These are phyloP conservation scores for Chaetomium strumarium DNA, from an alignment of 2,329 filamentous ascomycete genomes.

Conservation along the genomic window DNA sequence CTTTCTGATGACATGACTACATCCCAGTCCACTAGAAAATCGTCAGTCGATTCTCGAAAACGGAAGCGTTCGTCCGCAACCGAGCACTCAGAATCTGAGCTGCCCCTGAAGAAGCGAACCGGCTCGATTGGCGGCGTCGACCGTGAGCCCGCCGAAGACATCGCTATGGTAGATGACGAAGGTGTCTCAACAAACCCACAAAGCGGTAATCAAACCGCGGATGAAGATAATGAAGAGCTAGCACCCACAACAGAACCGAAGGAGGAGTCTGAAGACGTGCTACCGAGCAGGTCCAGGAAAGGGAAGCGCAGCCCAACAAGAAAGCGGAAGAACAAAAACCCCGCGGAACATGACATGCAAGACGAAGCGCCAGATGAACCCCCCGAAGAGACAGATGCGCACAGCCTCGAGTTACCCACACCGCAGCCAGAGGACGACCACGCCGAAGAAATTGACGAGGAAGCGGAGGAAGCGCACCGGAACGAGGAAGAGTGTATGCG, in stretches of 20 bases:
- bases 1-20: constrained; percentile 32
- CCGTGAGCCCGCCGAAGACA: constrained; percentile 31
- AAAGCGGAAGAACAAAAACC: constrained; percentile 35
- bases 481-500: constrained; percentile 61
- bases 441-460: constrained; percentile 53
- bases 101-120: constrained; percentile 50
- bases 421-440: constrained; percentile 50
- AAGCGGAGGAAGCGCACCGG: constrained; percentile 51
- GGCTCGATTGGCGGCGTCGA: constrained; percentile 40
- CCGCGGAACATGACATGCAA: constrained; percentile 20
- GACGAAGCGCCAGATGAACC: constrained; percentile 26
- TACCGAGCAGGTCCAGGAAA: constrained; percentile 34
- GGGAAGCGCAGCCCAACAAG: constrained; percentile 36
- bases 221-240: constrained; percentile 41
- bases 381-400: constrained; percentile 29
- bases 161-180: constrained; percentile 34
- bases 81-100: constrained; percentile 42
- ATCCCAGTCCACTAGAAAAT: constrained; percentile 21
- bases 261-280: constrained; percentile 30
- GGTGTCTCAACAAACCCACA: constrained; percentile 32
- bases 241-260: constrained; percentile 37
- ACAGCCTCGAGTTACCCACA: constrained; percentile 32
- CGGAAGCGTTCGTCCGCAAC: constrained; percentile 44
- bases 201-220: constrained; percentile 37
- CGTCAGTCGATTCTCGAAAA: constrained; percentile 40